phyloP scores from a whole-genome alignment of 176 grass and related monocot genomes.

The Carex parvula region DNA sequence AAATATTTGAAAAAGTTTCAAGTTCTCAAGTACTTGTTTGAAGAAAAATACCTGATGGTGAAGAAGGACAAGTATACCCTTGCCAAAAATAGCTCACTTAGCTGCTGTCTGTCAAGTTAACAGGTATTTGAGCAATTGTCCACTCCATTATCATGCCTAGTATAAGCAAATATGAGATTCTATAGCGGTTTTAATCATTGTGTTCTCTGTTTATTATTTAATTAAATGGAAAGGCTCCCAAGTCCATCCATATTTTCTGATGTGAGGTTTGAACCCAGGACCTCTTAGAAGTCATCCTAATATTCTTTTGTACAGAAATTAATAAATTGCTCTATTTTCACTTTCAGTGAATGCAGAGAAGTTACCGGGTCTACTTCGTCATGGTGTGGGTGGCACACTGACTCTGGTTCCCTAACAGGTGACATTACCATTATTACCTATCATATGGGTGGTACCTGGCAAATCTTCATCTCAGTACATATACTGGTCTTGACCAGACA shows the following conservation, averaged over 20 bases:
- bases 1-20: neutral
- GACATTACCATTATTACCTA: neutral
- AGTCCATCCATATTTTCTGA: no score
- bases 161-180: neutral
- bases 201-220: neutral
- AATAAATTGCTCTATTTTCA: neutral
- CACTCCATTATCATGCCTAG: neutral
- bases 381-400: slow-evolving; percentile 97
- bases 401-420: slow-evolving; percentile 93
- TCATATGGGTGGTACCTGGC: neutral
- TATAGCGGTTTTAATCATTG: neutral
- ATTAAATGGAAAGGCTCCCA: neutral
- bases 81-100: neutral
- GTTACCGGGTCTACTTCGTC: slow-evolving; percentile 56
- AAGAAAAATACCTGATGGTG: neutral
- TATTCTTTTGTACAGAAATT: neutral
- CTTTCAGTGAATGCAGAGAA: slow-evolving; percentile 44
- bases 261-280: neutral
- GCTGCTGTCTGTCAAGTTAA: neutral
- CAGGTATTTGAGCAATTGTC: neutral
- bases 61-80: neutral
- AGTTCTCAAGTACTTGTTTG: neutral
- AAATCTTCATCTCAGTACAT: neutral
- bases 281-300: neutral
- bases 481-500: neutral